Percentiles rank a stretch among this genome's conserved stretches.
Evolutionary conservation across 495 filamentous ascomycete genomes (phyloP).

Genomic region (Pyrenula aspistea): DNA sequence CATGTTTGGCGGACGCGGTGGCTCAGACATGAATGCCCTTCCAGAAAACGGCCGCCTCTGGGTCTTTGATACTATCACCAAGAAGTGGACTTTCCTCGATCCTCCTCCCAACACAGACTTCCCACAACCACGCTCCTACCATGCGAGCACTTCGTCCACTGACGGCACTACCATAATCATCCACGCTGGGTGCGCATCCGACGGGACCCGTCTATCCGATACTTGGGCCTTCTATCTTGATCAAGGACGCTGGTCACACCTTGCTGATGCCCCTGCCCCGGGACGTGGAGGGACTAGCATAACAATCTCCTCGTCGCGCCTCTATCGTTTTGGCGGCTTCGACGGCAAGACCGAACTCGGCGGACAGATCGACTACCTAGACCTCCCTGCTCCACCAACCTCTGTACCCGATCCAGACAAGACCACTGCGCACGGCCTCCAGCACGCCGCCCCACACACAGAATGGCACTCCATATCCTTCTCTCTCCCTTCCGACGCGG

Average conservation of each 20-base stretch:
- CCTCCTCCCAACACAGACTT: conserved; percentile 19
- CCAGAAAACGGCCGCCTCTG: conserved; percentile 54
- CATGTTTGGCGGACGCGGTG: conserved; percentile 47
- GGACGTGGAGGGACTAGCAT: conserved; percentile 53
- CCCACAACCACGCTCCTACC: conserved; percentile 36
- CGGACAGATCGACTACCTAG: conserved; percentile 53
- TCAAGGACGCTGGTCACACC: conserved; percentile 45
- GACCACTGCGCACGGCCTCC: conserved; percentile 5
- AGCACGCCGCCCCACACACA: background rate
- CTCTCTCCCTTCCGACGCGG: background rate
- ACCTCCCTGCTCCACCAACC: conserved; percentile 30
- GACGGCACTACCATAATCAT: conserved; percentile 48
- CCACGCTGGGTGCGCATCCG: conserved; percentile 56
- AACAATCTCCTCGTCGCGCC: conserved; percentile 35
- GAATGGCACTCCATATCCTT: background rate
- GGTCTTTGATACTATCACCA: conserved; percentile 47
- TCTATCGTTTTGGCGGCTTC: conserved; percentile 67
- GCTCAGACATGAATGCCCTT: conserved; percentile 29
- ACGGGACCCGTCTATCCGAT: conserved; percentile 42
- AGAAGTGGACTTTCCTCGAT: conserved; percentile 46
- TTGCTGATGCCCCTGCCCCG: conserved; percentile 47
- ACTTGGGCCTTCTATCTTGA: conserved; percentile 61
- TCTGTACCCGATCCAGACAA: conserved; percentile 34
- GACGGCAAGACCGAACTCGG: conserved; percentile 54
- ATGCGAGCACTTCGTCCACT: conserved; percentile 20